phyloP scores from a whole-genome alignment of 2,329 filamentous ascomycete species.

The Exophiala sideris region DNA sequence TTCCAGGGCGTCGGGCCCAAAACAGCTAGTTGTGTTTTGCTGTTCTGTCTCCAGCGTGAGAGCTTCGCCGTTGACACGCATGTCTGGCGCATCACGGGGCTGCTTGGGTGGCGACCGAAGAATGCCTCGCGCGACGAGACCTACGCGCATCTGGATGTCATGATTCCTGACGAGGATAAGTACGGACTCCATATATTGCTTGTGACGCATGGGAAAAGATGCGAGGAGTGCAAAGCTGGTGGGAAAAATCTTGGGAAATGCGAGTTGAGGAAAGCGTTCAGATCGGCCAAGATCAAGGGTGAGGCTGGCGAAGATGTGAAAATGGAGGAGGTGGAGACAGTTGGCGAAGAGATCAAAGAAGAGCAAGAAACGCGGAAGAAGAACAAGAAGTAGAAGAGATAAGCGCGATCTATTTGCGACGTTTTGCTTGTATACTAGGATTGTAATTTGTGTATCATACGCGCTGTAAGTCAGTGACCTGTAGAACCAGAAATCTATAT shows the following conservation, averaged over 20 bases:
- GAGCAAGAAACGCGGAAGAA: constrained; percentile 10
- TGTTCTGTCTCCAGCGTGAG: constrained; percentile 63
- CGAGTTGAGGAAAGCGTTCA: constrained; percentile 59
- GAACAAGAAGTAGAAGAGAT: neutral
- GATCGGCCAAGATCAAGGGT: constrained; percentile 61
- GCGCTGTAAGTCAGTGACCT: too few species aligned
- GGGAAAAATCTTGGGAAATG: constrained; percentile 58
- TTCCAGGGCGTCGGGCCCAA: constrained; percentile 65
- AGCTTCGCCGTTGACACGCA: constrained; percentile 66
- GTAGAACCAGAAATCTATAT: neutral
- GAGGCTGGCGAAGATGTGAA: constrained; percentile 59
- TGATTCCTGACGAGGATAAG: constrained; percentile 60
- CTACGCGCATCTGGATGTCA: constrained; percentile 55
- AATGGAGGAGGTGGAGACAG: constrained; percentile 42
- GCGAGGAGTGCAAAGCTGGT: constrained; percentile 57
- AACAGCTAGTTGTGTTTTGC: constrained; percentile 61
- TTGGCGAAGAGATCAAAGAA: constrained; percentile 12
- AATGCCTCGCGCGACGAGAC: constrained; percentile 30
- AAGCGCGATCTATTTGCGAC: neutral
- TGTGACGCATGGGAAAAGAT: constrained; percentile 61
- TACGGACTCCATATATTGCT: constrained; percentile 62
- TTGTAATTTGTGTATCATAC: too few species aligned
- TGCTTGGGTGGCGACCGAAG: constrained; percentile 60
- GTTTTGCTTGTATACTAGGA: too few species aligned
- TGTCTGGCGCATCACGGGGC: constrained; percentile 61